Base-by-base conservation (phyloP, 352 stramenopile genomes). In the Phytophthora pisi region DNA sequence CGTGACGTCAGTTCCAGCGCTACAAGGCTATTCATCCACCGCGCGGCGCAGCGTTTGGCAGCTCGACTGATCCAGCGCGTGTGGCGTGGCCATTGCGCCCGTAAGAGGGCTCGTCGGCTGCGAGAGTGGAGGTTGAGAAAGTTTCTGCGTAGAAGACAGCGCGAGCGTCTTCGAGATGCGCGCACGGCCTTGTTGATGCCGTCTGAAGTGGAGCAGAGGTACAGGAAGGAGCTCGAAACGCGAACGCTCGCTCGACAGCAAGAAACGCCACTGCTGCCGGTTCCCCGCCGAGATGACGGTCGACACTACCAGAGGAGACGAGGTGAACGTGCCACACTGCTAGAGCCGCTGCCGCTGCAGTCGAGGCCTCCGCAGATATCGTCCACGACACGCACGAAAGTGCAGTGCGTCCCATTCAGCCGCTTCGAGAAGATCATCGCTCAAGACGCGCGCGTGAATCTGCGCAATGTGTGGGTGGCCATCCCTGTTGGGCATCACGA, bases 401-500 rank as follows among this genome's bases (percentile, higher is more conserved):
- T 78, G 18, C 60, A 84, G 53, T 71, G 72, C 36, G 72, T 89
- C 20, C 68, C 70, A 2, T 79, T 90, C 36, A 55, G 61, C 49
- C 81, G 75, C 51, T 88, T 83, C n/a, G 64, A 87, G 57, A 75
- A 76, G 51, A 84, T 86, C n/a, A 49, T 75, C 10, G 64, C 59
- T 7, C 60, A 68, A 61, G 67, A 76, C 26, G 72, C 72, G 23
- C 72, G 68, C 31, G 83, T 91, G 23, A 90, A 89, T 55, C 51
- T 83, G 40, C 55, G 67, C 38, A 87, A 87, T 50, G 61, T 88
- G 50, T 91, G 81, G 81, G 81, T 91, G 16, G 81, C 83, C 20
- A 82, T 91, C 26, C 83, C 83, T 1, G 72, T 81, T 50, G 61
- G 34, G 10, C 66, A 78, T 26, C 16, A 63, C 9, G 70, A 77